phyloP scores from a whole-genome alignment of 306 rosid genomes.

The Malus fusca region DNA sequence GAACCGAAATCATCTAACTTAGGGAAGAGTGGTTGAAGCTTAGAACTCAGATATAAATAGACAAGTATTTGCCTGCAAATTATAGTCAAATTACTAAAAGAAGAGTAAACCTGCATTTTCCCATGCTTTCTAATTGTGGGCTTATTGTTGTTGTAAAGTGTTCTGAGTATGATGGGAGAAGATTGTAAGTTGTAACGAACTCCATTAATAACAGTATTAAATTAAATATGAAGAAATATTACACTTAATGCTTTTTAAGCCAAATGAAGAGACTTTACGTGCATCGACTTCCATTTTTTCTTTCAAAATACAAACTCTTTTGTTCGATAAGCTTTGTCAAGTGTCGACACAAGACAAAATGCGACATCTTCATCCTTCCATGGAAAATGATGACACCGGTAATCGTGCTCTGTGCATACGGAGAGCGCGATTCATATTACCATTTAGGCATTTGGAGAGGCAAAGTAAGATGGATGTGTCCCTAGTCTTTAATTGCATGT shows the following conservation, averaged over 20 bases:
- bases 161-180: background rate
- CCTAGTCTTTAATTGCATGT: background rate
- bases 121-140: background rate
- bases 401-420: background rate
- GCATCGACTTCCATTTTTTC: background rate
- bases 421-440: background rate
- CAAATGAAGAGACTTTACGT: background rate
- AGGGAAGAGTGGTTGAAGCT: conserved; percentile 27
- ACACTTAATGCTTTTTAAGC: background rate
- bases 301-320: too few species aligned
- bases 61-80: background rate
- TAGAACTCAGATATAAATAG: conserved; percentile 7
- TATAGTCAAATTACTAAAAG: background rate
- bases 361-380: background rate
- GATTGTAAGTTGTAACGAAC: background rate
- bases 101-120: background rate
- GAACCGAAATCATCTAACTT: conserved; percentile 34
- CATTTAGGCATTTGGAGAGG: background rate
- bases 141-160: background rate
- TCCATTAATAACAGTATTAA: background rate
- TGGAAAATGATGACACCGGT: background rate
- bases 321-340: too few species aligned
- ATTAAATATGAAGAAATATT: background rate
- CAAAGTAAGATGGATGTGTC: background rate
- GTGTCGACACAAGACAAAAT: background rate